Base-by-base conservation (phyloP, 2,329 filamentous ascomycete genomes). In the Gyromitra esculenta region DNA sequence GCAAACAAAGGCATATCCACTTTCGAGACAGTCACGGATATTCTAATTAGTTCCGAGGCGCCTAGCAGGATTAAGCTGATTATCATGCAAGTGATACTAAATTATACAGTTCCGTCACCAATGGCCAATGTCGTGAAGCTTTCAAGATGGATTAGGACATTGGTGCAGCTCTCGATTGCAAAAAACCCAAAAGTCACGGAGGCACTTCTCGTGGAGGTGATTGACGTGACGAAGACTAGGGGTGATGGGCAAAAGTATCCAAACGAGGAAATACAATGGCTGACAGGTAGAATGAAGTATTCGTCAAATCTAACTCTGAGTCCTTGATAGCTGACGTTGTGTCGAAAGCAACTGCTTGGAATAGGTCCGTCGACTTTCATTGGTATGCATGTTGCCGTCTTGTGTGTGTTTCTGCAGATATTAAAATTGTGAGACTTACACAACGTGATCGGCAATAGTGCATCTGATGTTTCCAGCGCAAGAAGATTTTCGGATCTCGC, bases 251-350 rank as follows among this genome's bases (percentile, higher is more conserved):
- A 84, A 0, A 82, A 84, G 0, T 92, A 92, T 81, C 91, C 92
- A 0, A 80, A 84, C 0, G 86, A 88, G 2, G 92, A 96, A 81
- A 83, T 94, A 0, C 90, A 93, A 80, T 96, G 91, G 91, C 87
- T 96, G n/a, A 88, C 89, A 0, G 88, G 88, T 0, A 89, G 87
- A 5, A 85, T 63, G 39, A 15, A 43, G 21, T 50, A 39, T 52
- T 45, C 18, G 21, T 8, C 37, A 25, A 11, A 48, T 75, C 56
- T 4, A 54, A 0, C 25, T 62, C 54, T 43, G 31, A 25, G 45
- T 6, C 7, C 35, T 31, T 18, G 39, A n/a, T 64, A 18, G n/a
- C 59, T 70, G 37, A 50, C 35, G n/a, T 41, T 57, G 25, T 74
- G 18, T 48, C 39, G 11, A 43, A 41, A 70, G 80, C 79, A n/a